Percentiles rank a stretch among this genome's conserved stretches.
Conservation (phyloP, 31 red algal genomes). For the Porphyra umbilicalis region DNA sequence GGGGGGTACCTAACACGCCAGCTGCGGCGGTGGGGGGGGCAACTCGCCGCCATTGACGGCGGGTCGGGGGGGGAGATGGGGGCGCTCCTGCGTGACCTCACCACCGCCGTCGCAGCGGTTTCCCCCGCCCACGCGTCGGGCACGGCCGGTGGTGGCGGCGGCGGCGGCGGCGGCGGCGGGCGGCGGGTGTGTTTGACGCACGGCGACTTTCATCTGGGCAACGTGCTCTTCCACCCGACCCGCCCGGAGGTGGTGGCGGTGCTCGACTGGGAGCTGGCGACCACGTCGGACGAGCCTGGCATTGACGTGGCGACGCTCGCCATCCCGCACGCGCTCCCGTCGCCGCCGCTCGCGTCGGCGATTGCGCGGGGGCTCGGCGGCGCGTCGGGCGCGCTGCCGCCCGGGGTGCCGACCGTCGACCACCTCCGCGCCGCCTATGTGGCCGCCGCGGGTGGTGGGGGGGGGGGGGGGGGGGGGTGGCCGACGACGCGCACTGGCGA, state of each 20-base stretch:
- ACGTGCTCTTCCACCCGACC: constrained; percentile 49
- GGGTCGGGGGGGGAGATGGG: constrained; percentile 12
- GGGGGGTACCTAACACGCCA: constrained; percentile 47
- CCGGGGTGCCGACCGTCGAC: constrained; percentile 31
- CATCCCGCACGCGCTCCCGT: neutral
- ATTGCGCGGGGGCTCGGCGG: neutral
- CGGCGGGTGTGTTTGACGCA: constrained; percentile 22
- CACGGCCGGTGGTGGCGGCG: neutral
- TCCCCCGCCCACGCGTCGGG: neutral
- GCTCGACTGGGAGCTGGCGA: constrained; percentile 85
- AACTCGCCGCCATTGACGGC: constrained; percentile 18
- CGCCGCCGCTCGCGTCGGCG: neutral
- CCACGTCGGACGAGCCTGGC: constrained; percentile 30
- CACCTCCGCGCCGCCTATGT: constrained; percentile 21
- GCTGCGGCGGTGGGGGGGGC: constrained; percentile 50
- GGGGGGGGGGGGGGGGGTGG: neutral
- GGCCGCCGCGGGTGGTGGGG: neutral
- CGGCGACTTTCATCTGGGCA: constrained; percentile 76
- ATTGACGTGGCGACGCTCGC: constrained; percentile 40
- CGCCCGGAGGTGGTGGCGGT: constrained; percentile 43
- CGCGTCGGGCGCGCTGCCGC: constrained; percentile 4
- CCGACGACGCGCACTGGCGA: constrained; percentile 2
- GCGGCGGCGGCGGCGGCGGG: neutral
- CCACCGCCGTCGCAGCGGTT: neutral
- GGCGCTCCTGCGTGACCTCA: neutral